A percentile compares a stretch with the other conserved stretches of the same genome.
Conservation (phyloP, 2,329 filamentous ascomycete genomes). For the Diaporthe eres region DNA sequence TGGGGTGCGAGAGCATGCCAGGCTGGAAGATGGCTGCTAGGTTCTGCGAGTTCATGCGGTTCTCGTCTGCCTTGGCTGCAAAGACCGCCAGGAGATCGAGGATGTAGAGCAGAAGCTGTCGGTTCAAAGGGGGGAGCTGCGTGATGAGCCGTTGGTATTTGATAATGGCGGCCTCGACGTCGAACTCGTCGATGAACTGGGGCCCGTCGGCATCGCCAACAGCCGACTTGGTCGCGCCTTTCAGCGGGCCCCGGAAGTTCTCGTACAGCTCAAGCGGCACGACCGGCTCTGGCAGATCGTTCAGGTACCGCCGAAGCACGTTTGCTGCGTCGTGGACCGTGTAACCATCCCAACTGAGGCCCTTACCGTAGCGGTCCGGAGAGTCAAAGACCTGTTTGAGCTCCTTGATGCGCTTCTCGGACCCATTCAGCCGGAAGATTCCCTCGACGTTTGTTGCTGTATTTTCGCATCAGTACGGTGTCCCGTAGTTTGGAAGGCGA, state of each 20-base stretch:
- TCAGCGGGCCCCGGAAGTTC: slow-evolving; percentile 87
- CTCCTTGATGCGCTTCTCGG: slow-evolving; percentile 98
- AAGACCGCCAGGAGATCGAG: slow-evolving; percentile 96
- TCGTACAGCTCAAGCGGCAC: slow-evolving; percentile 95
- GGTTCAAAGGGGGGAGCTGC: slow-evolving; percentile 91
- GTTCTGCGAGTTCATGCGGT: slow-evolving; percentile 96
- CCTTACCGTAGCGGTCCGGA: slow-evolving; percentile 95
- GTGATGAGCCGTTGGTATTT: slow-evolving; percentile 93
- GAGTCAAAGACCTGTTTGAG: slow-evolving; percentile 93
- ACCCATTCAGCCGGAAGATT: slow-evolving; percentile 95
- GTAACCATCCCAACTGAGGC: slow-evolving; percentile 96
- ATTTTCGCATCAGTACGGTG: slow-evolving; percentile 43
- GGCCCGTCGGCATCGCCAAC: slow-evolving; percentile 77
- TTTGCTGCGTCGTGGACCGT: slow-evolving; percentile 99
- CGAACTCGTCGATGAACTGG: slow-evolving; percentile 81
- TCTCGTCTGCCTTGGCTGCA: slow-evolving; percentile 94
- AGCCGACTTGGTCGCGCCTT: slow-evolving; percentile 78
- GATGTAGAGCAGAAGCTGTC: slow-evolving; percentile 94
- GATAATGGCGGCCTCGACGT: slow-evolving; percentile 81
- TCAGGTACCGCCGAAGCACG: slow-evolving; percentile 93
- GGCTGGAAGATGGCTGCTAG: slow-evolving; percentile 98
- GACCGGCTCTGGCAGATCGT: slow-evolving; percentile 95
- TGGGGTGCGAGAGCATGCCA: slow-evolving; percentile 92
- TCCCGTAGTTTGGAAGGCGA: background rate
- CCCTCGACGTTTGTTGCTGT: slow-evolving; percentile 94